Percentiles rank a stretch among this genome's conserved stretches.
Conservation (phyloP, 257 asterid genomes). For the Fraxinus pennsylvanica region DNA sequence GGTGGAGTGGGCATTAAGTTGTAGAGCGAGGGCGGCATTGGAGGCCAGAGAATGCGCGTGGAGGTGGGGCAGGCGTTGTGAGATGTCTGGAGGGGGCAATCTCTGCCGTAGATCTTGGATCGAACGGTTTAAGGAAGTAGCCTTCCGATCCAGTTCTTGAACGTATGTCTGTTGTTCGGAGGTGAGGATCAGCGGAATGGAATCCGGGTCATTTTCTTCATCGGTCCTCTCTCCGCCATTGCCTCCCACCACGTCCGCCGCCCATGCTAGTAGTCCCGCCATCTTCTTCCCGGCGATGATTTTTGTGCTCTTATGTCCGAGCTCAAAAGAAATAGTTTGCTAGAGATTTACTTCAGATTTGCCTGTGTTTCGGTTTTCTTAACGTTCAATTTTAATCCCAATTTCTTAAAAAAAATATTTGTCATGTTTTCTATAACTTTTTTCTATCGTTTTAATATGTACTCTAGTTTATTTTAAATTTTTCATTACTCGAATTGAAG, state of each 20-base stretch:
- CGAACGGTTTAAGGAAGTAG: conserved; percentile 74
- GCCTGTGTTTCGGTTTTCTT: too few species aligned
- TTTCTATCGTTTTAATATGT: too few species aligned
- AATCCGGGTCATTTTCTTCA: conserved; percentile 56
- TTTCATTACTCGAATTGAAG: too few species aligned
- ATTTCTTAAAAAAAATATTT: too few species aligned
- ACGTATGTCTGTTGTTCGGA: conserved; percentile 73
- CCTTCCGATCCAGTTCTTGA: conserved; percentile 62
- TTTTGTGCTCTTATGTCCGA: background rate
- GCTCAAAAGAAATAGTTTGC: background rate
- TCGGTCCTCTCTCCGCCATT: conserved; percentile 52
- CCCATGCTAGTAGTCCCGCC: conserved; percentile 99
- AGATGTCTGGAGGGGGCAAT: conserved; percentile 92
- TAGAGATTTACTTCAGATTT: too few species aligned
- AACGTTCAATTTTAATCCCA: too few species aligned
- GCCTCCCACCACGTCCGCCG: conserved; percentile 95
- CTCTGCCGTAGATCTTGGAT: conserved; percentile 92
- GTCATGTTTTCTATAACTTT: too few species aligned
- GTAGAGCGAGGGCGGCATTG: conserved; percentile 82
- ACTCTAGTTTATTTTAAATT: too few species aligned
- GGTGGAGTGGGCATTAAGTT: conserved; percentile 85
- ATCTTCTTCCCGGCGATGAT: conserved; percentile 26
- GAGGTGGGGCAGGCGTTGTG: conserved; percentile 90
- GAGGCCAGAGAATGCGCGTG: conserved; percentile 98
- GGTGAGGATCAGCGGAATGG: conserved; percentile 77